Conservation (phyloP, 371 early-diverging fungal species). For the Lichtheimia corymbifera region DNA sequence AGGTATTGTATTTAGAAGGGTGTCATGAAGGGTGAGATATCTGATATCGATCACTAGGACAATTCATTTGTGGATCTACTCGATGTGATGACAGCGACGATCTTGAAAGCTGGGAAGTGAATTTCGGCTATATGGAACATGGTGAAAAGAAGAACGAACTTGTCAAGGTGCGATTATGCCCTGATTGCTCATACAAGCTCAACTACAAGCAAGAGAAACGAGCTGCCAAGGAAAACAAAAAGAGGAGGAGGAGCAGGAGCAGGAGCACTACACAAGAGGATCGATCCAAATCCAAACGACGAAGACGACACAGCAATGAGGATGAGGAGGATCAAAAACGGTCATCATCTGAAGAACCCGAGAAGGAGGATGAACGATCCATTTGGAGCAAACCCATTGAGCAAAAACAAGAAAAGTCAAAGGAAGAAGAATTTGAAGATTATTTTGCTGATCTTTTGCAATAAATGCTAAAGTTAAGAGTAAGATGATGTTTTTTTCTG, state of each 20-base stretch:
- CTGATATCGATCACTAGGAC: conserved; percentile 36
- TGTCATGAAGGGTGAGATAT: background rate
- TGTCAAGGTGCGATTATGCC: conserved; percentile 80
- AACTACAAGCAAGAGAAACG: conserved; percentile 42
- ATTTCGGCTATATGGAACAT: conserved; percentile 79
- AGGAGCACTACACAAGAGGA: conserved; percentile 6
- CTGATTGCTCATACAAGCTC: conserved; percentile 57
- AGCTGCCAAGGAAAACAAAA: conserved; percentile 20
- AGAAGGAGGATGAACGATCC: conserved; percentile 18
- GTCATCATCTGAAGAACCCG: background rate
- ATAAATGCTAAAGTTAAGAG: conserved; percentile 12
- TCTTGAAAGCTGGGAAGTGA: conserved; percentile 83
- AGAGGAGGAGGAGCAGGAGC: conserved; percentile 2
- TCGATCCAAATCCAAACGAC: conserved; percentile 9
- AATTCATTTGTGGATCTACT: conserved; percentile 72
- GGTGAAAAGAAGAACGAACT: conserved; percentile 75
- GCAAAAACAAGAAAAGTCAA: conserved; percentile 37
- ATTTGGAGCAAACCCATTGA: conserved; percentile 44
- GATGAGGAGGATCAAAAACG: conserved; percentile 6
- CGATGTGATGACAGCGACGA: conserved; percentile 46
- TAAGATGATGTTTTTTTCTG: too few species aligned
- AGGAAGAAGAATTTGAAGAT: conserved; percentile 48
- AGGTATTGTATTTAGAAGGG: conserved; percentile 39
- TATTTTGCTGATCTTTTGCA: conserved; percentile 51
- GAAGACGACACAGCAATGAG: background rate